Conservation (phyloP, 352 stramenopile species). For the Globisporangium solare region DNA sequence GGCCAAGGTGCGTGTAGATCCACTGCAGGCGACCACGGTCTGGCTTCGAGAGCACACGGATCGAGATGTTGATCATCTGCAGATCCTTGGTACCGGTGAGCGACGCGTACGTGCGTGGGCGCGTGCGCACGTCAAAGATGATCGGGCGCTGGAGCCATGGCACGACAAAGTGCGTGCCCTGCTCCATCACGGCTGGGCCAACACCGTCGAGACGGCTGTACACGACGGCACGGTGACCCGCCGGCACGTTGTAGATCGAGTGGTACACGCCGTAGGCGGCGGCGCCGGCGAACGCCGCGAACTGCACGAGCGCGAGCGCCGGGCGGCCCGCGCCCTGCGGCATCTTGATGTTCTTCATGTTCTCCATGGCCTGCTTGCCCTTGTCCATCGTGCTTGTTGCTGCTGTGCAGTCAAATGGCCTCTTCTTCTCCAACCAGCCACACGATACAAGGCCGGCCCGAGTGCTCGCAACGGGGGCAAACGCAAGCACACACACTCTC, state of each 20-base stretch:
- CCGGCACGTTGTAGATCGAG: slow-evolving; percentile 85
- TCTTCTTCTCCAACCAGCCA: neutral
- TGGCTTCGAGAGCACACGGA: slow-evolving; percentile 98
- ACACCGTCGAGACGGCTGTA: slow-evolving; percentile 89
- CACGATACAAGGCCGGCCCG: neutral
- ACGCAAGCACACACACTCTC: too few species aligned
- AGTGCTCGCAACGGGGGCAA: too few species aligned
- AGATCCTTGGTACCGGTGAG: slow-evolving; percentile 95
- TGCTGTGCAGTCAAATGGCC: neutral
- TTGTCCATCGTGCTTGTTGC: slow-evolving; percentile 57
- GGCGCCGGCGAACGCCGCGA: slow-evolving; percentile 52
- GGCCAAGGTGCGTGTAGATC: slow-evolving; percentile 96
- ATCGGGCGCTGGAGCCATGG: slow-evolving; percentile 97
- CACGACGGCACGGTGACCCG: slow-evolving; percentile 85
- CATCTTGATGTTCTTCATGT: slow-evolving; percentile 89
- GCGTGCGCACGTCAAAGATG: slow-evolving; percentile 93
- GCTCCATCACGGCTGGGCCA: slow-evolving; percentile 68
- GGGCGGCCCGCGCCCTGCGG: slow-evolving; percentile 59
- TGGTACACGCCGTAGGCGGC: slow-evolving; percentile 78
- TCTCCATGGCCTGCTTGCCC: slow-evolving; percentile 83
- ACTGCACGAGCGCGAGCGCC: slow-evolving; percentile 50
- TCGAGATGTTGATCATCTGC: slow-evolving; percentile 99
- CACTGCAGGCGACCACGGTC: slow-evolving; percentile 91
- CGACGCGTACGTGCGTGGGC: slow-evolving; percentile 91
- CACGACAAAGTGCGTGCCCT: slow-evolving; percentile 96